A percentile compares a stretch with the other conserved stretches of the same genome.
Conservation (phyloP, 2,329 filamentous ascomycete genomes). For the Kalmusia sp. region DNA sequence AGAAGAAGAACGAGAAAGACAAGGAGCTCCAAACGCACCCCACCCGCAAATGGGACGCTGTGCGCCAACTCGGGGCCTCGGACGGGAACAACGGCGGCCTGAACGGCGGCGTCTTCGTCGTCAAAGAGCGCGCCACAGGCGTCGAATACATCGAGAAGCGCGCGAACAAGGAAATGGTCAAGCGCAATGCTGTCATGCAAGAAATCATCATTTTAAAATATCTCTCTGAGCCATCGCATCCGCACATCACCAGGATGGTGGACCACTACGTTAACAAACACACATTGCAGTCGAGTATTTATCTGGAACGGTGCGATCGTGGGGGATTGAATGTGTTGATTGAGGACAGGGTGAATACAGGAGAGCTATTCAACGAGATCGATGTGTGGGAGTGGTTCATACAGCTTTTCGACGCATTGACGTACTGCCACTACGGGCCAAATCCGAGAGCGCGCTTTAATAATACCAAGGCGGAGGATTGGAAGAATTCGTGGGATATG, state of each 20-base stretch:
- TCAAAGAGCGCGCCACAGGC: slow-evolving; percentile 1
- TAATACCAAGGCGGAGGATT: background rate
- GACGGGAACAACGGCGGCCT: slow-evolving; percentile 5
- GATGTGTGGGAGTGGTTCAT: slow-evolving; percentile 17
- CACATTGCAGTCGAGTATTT: slow-evolving; percentile 3
- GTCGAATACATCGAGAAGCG: slow-evolving; percentile 9
- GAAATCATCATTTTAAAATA: slow-evolving; percentile 8
- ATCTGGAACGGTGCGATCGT: background rate
- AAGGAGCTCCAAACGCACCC: slow-evolving; percentile 4
- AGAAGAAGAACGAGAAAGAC: background rate
- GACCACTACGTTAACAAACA: slow-evolving; percentile 12
- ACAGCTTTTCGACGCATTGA: slow-evolving; percentile 11
- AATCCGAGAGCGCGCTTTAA: slow-evolving; percentile 3
- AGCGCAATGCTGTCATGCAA: background rate
- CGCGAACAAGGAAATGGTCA: background rate
- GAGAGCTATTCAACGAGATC: slow-evolving; percentile 5
- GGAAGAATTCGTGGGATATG: slow-evolving; percentile 5
- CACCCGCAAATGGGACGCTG: background rate
- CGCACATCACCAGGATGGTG: slow-evolving; percentile 10
- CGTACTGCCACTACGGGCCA: slow-evolving; percentile 13
- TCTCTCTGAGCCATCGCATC: slow-evolving; percentile 4
- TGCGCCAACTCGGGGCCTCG: background rate
- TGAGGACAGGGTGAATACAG: background rate
- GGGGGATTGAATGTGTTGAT: background rate
- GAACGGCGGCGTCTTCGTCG: slow-evolving; percentile 11